Percentiles rank a stretch among this genome's conserved stretches.
Evolutionary conservation across 2,329 filamentous ascomycete species (phyloP).

Genomic region (Cladosporium cucumerinum): DNA sequence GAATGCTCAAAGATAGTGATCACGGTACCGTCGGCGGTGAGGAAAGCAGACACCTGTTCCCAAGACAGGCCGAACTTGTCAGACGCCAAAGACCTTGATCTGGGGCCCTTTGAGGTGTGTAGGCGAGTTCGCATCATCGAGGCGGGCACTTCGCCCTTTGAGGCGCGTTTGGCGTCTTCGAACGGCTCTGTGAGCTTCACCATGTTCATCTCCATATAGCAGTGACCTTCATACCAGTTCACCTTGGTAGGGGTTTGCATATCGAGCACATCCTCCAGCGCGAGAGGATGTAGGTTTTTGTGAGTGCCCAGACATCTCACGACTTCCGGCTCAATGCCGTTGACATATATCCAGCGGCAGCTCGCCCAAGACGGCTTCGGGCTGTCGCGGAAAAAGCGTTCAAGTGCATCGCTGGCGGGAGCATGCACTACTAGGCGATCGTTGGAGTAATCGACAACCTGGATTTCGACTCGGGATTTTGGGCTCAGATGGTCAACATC

Average conservation of each 20-base stretch:
- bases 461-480: slow-evolving; percentile 63
- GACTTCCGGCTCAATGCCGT: slow-evolving; percentile 87
- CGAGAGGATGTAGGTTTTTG: slow-evolving; percentile 75
- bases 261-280: slow-evolving; percentile 85
- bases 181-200: slow-evolving; percentile 17
- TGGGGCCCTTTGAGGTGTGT: not conserved
- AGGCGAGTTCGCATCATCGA: not conserved
- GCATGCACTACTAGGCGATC: slow-evolving; percentile 58
- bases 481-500: slow-evolving; percentile 16
- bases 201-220: slow-evolving; percentile 49
- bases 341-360: slow-evolving; percentile 91
- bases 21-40: slow-evolving; percentile 81
- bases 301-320: slow-evolving; percentile 73
- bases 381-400: slow-evolving; percentile 60
- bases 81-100: slow-evolving; percentile 18
- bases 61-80: slow-evolving; percentile 55
- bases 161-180: not conserved
- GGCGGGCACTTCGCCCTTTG: not conserved
- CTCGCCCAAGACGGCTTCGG: slow-evolving; percentile 68
- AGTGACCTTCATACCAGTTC: slow-evolving; percentile 72
- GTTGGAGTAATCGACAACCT: slow-evolving; percentile 78
- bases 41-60: slow-evolving; percentile 86
- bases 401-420: slow-evolving; percentile 67
- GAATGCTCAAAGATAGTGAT: slow-evolving; percentile 92
- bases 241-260: slow-evolving; percentile 79